Evolutionary conservation across 164 flowering plant genomes (phyloP).

Genomic region (grape (Vitis vinifera)): DNA sequence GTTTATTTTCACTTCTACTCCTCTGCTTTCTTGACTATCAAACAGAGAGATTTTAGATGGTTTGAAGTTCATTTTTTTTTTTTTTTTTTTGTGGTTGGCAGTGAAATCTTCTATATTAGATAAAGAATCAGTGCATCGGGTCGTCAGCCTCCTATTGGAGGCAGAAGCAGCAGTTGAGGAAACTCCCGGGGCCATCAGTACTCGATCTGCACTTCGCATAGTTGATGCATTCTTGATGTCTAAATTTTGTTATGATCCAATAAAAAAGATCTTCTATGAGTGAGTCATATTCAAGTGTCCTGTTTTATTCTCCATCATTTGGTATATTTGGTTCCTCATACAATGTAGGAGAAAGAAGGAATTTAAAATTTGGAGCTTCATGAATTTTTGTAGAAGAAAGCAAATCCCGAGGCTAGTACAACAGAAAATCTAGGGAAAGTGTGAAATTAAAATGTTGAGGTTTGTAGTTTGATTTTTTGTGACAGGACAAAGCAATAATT

Average conservation of each 20-base stretch:
- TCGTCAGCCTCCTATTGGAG: conserved; percentile 46
- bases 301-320: background rate
- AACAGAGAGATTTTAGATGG: no score
- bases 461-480: no score
- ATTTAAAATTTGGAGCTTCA: background rate
- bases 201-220: conserved; percentile 46
- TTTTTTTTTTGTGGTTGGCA: conserved; percentile 20
- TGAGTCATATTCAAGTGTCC: conserved; percentile 29
- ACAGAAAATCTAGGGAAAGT: no score
- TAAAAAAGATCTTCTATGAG: conserved; percentile 73
- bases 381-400: no score
- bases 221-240: conserved; percentile 75
- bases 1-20: no score
- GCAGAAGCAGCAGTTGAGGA: conserved; percentile 66
- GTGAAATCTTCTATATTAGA: conserved; percentile 81
- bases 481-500: no score
- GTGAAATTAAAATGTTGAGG: no score
- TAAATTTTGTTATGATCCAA: conserved; percentile 71
- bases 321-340: background rate
- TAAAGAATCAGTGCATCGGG: conserved; percentile 60
- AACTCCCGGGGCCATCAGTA: conserved; percentile 14
- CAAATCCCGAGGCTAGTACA: no score
- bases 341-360: background rate
- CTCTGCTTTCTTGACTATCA: no score
- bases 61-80: no score